Percentiles rank a stretch among this genome's conserved stretches.
Evolutionary conservation across 176 grass and related monocot genomes (phyloP).

Genomic region (Chrysopogon serrulatus): DNA sequence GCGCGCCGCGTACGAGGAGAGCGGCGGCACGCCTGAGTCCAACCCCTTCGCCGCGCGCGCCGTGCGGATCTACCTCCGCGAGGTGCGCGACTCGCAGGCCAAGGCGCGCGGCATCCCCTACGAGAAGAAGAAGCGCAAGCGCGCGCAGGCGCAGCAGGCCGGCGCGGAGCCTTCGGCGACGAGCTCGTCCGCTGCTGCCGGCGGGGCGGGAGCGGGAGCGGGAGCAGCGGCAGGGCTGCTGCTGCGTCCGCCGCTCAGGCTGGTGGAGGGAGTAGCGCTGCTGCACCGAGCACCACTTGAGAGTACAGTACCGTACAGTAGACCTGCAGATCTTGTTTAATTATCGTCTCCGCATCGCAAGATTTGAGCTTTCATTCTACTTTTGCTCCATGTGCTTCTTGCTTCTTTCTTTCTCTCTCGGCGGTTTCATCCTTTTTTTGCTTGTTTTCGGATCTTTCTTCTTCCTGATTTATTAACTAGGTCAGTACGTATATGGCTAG

Average conservation of each 20-base stretch:
- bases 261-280: slow-evolving; percentile 14
- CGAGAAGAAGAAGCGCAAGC: slow-evolving; percentile 99
- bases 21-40: slow-evolving; percentile 79
- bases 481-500: background rate
- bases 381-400: slow-evolving; percentile 1
- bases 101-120: slow-evolving; percentile 94
- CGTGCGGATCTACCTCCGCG: slow-evolving; percentile 96
- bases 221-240: background rate
- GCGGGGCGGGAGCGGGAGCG: background rate
- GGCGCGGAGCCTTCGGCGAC: background rate
- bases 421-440: background rate
- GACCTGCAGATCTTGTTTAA: slow-evolving; percentile 31
- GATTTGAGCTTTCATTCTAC: slow-evolving; percentile 27
- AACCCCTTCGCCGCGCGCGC: slow-evolving; percentile 92
- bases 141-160: slow-evolving; percentile 19
- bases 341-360: slow-evolving; percentile 12
- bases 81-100: slow-evolving; percentile 91
- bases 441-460: background rate
- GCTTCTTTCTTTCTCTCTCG: slow-evolving; percentile 15
- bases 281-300: slow-evolving; percentile 31
- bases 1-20: slow-evolving; percentile 93
- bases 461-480: background rate
- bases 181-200: slow-evolving; percentile 1
- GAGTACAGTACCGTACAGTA: slow-evolving; percentile 42
- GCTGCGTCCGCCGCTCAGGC: slow-evolving; percentile 2